These are phyloP conservation scores for Solanum sitiens DNA, from an alignment of 257 asterid genomes.

Conservation along the genomic window DNA sequence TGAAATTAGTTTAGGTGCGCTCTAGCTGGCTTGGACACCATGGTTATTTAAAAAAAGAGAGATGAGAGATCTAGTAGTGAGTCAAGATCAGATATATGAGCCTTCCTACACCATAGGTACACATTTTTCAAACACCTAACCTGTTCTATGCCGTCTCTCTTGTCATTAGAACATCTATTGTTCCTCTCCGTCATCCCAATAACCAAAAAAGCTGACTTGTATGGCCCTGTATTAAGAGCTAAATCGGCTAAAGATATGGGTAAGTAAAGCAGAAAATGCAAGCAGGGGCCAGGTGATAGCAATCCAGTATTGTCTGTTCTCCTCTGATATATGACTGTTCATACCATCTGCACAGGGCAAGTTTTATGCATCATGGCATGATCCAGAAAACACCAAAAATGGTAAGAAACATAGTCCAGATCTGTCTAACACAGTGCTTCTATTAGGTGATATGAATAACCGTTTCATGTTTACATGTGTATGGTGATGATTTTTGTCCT, in stretches of 20 bases:
- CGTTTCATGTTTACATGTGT: neutral
- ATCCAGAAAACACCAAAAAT: neutral
- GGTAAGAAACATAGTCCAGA: neutral
- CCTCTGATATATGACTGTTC: neutral
- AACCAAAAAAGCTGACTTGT: neutral
- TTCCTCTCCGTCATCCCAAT: neutral
- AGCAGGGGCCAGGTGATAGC: neutral
- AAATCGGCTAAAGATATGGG: neutral
- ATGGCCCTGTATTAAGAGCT: neutral
- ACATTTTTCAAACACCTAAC: neutral
- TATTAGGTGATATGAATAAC: neutral
- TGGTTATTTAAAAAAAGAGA: neutral
- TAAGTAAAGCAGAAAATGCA: neutral
- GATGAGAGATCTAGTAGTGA: neutral
- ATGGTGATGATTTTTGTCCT: neutral
- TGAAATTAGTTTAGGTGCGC: neutral
- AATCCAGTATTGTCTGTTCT: neutral
- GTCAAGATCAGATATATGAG: neutral
- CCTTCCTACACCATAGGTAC: neutral
- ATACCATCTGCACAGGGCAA: neutral
- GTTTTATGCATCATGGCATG: neutral
- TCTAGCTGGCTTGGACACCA: neutral
- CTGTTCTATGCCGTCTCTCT: neutral
- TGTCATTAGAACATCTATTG: neutral
- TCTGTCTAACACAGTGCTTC: neutral